Percentiles rank a stretch among this genome's conserved stretches.
phyloP scores from a whole-genome alignment of 805 yeast species.

The Ogataea sp. region DNA sequence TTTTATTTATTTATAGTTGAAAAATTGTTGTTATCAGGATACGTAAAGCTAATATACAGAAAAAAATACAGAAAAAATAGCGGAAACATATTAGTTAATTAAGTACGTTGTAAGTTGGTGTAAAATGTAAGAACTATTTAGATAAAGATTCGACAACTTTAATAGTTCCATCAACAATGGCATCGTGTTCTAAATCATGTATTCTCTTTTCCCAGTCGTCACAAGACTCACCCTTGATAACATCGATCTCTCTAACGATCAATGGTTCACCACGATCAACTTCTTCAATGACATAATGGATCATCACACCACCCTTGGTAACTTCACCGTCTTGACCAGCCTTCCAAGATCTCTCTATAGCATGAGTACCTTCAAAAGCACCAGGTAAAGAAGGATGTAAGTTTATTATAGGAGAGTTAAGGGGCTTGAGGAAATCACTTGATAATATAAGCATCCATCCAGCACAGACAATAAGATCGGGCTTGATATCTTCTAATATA shows the following conservation, averaged over 20 bases:
- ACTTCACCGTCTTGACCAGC: conserved; percentile 85
- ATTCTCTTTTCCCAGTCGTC: conserved; percentile 79
- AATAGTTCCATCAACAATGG: conserved; percentile 87
- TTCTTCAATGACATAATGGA: conserved; percentile 91
- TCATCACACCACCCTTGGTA: conserved; percentile 85
- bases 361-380: conserved; percentile 94
- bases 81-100: too few relatives aligned
- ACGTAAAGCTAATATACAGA: background rate
- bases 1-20: too few relatives aligned
- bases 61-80: too few relatives aligned
- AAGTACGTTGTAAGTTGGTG: too few relatives aligned
- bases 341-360: conserved; percentile 93
- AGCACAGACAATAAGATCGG: conserved; percentile 91
- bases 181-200: conserved; percentile 77
- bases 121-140: background rate
- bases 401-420: conserved; percentile 73
- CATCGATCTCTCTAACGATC: conserved; percentile 68
- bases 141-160: conserved; percentile 40
- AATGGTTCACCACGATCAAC: conserved; percentile 93
- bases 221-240: conserved; percentile 63
- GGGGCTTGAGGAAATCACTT: conserved; percentile 62
- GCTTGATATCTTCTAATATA: conserved; percentile 48
- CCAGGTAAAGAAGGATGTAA: conserved; percentile 97
- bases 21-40: too few relatives aligned
- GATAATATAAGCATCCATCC: conserved; percentile 97